These are phyloP conservation scores for Termitomyces heimii DNA, from an alignment of 768 basidiomycete species.

Conservation along the genomic window DNA sequence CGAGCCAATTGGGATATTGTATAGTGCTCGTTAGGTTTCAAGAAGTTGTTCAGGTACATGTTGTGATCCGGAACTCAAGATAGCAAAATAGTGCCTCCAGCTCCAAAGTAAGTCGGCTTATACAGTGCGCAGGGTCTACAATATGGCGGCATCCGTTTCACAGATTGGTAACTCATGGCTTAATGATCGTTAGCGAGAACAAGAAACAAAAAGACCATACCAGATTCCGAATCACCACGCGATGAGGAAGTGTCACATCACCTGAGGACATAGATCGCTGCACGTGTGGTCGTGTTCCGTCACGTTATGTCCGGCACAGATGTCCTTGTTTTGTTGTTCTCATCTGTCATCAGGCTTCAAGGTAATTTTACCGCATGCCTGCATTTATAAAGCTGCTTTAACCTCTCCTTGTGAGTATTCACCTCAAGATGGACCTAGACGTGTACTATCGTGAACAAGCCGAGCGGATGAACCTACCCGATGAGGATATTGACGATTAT, in stretches of 20 bases:
- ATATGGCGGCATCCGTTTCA: background rate
- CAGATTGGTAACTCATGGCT: background rate
- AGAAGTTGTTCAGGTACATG: background rate
- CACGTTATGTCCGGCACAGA: background rate
- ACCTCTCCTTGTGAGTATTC: background rate
- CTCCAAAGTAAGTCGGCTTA: background rate
- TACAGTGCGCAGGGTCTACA: background rate
- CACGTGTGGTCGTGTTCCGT: conserved; percentile 1
- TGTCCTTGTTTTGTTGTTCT: background rate
- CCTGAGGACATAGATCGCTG: background rate
- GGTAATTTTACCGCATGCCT: background rate
- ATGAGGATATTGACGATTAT: conserved; percentile 47
- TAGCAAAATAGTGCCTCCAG: background rate
- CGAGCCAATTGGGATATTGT: background rate
- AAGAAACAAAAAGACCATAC: background rate
- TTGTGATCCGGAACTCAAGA: background rate
- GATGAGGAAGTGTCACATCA: conserved; percentile 1
- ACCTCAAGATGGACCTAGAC: conserved; percentile 29
- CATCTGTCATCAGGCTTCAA: background rate
- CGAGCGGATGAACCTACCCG: conserved; percentile 43
- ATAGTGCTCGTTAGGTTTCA: background rate
- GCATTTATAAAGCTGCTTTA: conserved; percentile 8
- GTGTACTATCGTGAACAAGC: conserved; percentile 53
- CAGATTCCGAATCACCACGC: background rate
- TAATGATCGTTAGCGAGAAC: background rate